phyloP scores from a whole-genome alignment of 108 stramenopile genomes.

The Conticribra guillardii region DNA sequence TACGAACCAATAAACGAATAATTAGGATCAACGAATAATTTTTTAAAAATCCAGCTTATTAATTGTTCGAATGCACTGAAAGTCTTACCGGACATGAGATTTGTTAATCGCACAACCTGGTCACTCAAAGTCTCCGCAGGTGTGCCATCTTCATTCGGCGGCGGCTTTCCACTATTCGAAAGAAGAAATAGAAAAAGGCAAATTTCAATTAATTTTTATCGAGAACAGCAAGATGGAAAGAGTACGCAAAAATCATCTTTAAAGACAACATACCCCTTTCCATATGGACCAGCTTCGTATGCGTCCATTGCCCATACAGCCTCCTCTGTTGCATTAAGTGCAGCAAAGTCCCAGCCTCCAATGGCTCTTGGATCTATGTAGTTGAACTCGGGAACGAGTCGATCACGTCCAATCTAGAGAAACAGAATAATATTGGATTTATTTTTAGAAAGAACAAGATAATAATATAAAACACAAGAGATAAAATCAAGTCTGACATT shows the following conservation, averaged over 20 bases:
- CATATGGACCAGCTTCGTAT: constrained; percentile 64
- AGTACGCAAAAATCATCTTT: neutral
- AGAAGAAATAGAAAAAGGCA: too few relatives aligned
- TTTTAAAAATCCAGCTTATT: neutral
- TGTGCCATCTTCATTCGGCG: constrained; percentile 83
- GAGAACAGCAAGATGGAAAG: too few relatives aligned
- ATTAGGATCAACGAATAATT: too few relatives aligned
- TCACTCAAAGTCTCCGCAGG: constrained; percentile 79
- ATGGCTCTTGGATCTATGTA: constrained; percentile 83
- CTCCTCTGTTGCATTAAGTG: constrained; percentile 44
- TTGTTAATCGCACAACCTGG: constrained; percentile 72
- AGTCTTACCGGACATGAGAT: constrained; percentile 57
- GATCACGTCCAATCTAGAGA: constrained; percentile 65
- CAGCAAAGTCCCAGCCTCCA: constrained; percentile 73
- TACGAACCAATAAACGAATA: neutral
- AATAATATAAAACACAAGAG: too few relatives aligned
- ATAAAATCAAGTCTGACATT: neutral
- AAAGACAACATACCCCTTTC: constrained; percentile 29
- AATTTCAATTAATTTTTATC: too few relatives aligned
- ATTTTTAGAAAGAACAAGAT: too few relatives aligned
- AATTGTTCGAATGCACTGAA: neutral
- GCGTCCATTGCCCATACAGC: constrained; percentile 81
- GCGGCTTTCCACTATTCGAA: constrained; percentile 50
- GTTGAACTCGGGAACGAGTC: constrained; percentile 81
- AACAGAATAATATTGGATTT: too few relatives aligned